A percentile compares a stretch with the other conserved stretches of the same genome.
Conservation (phyloP, 1,284 basidiomycete genomes). For the Melampsora americana region DNA sequence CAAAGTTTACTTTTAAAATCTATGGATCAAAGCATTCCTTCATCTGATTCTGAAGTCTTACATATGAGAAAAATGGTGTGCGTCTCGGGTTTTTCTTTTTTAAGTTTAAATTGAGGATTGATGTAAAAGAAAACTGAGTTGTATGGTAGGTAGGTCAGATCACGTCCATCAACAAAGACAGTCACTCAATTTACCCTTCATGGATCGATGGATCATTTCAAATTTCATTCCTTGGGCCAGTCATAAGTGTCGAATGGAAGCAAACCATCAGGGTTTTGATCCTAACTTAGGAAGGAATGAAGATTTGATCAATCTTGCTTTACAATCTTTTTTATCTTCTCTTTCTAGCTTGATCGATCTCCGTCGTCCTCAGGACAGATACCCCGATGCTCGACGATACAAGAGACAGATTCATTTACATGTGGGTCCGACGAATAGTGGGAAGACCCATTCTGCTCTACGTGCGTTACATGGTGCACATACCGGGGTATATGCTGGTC, state of each 20-base stretch:
- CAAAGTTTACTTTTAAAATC: background rate
- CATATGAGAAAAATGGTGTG: background rate
- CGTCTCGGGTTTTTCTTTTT: background rate
- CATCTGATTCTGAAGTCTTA: background rate
- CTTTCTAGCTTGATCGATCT: conserved; percentile 53
- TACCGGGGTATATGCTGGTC: conserved; percentile 81
- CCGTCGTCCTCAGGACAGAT: conserved; percentile 53
- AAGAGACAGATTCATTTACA: conserved; percentile 84
- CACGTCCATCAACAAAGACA: background rate
- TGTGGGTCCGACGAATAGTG: conserved; percentile 95
- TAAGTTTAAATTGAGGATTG: too few relatives aligned
- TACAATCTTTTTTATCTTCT: conserved; percentile 12
- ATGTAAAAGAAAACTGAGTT: background rate
- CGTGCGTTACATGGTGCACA: conserved; percentile 74
- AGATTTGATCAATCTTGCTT: background rate
- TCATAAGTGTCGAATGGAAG: background rate
- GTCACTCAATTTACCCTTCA: background rate
- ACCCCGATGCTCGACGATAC: conserved; percentile 57
- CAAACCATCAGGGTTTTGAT: background rate
- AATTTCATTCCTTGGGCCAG: conserved; percentile 34
- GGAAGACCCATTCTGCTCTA: conserved; percentile 90
- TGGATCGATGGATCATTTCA: conserved; percentile 1
- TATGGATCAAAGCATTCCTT: background rate
- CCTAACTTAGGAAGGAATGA: background rate
- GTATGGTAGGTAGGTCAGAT: conserved; percentile 1